phyloP scores from a whole-genome alignment of 2,329 filamentous ascomycete genomes.

The Trichoderma simmonsii region DNA sequence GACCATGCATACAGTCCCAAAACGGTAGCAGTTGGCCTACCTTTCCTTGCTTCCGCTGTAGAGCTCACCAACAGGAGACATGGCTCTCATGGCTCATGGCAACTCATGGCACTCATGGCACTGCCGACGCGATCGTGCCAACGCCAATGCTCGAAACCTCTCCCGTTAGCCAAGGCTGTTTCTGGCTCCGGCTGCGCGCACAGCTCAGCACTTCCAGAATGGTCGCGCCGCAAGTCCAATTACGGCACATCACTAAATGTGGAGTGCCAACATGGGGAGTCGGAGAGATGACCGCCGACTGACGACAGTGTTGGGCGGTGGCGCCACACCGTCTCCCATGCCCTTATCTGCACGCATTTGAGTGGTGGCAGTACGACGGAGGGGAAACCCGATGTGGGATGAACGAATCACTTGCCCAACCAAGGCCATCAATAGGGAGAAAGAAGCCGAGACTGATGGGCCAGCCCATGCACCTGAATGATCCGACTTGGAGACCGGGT shows the following conservation, averaged over 20 bases:
- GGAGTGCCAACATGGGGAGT: neutral
- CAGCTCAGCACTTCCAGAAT: neutral
- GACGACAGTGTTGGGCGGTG: conserved; percentile 1
- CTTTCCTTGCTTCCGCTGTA: neutral
- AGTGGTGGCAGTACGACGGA: neutral
- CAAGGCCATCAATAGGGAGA: neutral
- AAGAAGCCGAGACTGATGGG: neutral
- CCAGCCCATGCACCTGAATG: neutral
- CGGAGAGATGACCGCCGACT: conserved; percentile 7
- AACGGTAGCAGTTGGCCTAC: neutral
- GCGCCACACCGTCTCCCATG: conserved; percentile 5
- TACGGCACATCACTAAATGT: neutral
- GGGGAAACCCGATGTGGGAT: conserved; percentile 1
- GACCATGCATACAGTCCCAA: neutral
- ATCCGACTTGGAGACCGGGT: neutral
- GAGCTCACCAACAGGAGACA: neutral
- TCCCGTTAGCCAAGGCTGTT: neutral
- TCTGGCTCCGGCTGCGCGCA: neutral
- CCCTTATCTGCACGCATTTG: neutral
- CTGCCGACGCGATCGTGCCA: conserved; percentile 10
- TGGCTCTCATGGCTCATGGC: neutral
- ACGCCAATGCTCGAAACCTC: neutral
- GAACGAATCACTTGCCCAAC: neutral
- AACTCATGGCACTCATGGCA: neutral
- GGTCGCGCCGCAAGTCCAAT: neutral